Conservation (phyloP, 2,329 filamentous ascomycete species). For the Graphilbum fragrans region DNA sequence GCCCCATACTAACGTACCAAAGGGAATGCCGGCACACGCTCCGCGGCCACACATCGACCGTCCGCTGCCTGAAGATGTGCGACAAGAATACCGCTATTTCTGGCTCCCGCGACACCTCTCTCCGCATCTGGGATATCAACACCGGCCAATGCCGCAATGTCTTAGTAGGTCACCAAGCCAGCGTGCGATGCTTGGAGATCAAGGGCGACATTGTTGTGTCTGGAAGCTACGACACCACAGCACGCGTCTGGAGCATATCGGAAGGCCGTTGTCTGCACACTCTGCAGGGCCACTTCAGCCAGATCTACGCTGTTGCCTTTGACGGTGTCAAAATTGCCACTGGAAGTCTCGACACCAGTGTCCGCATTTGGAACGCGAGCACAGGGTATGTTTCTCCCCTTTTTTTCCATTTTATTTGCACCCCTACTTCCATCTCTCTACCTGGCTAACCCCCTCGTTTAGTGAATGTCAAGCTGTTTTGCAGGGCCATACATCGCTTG, state of each 20-base stretch:
- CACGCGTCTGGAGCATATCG: conserved; percentile 94
- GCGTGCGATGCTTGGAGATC: conserved; percentile 88
- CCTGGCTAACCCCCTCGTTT: conserved; percentile 18
- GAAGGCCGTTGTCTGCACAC: conserved; percentile 87
- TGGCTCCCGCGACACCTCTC: conserved; percentile 85
- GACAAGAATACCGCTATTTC: conserved; percentile 91
- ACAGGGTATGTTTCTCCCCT: conserved; percentile 52
- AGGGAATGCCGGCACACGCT: conserved; percentile 70
- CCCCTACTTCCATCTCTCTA: conserved; percentile 5
- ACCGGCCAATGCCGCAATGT: conserved; percentile 84
- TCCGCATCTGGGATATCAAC: conserved; percentile 88
- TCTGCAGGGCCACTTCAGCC: conserved; percentile 88
- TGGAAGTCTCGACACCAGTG: conserved; percentile 90
- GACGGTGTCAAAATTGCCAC: conserved; percentile 90
- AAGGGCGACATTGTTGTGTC: conserved; percentile 96
- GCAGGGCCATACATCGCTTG: conserved; percentile 91
- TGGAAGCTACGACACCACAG: conserved; percentile 94
- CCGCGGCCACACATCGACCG: conserved; percentile 90
- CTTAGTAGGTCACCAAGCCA: conserved; percentile 87
- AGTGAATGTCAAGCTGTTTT: conserved; percentile 78
- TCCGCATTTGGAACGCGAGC: conserved; percentile 88
- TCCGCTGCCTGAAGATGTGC: conserved; percentile 95
- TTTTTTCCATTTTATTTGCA: background rate
- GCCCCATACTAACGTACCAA: conserved; percentile 15
- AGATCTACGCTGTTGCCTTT: conserved; percentile 97